Evolutionary conservation across 495 filamentous ascomycete species (phyloP).

Genomic region (Cenococcum geophilum): DNA sequence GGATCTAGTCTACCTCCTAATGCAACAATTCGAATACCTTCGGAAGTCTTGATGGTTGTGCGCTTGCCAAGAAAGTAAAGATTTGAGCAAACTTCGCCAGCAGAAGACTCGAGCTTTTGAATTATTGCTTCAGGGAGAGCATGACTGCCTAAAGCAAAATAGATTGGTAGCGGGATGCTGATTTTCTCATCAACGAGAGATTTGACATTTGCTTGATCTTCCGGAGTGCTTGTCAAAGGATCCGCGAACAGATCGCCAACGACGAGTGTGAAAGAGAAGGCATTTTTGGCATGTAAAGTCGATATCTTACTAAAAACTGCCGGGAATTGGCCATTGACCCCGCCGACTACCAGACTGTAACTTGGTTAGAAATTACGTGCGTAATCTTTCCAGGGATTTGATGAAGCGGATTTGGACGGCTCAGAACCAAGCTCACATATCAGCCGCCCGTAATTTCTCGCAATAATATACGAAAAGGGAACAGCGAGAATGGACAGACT

Average conservation of each 20-base stretch:
- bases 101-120: conserved; percentile 61
- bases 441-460: no score
- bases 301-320: conserved; percentile 71
- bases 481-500: conserved; percentile 31
- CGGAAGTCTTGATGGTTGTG: conserved; percentile 76
- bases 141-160: conserved; percentile 70
- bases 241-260: conserved; percentile 71
- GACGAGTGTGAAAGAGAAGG: conserved; percentile 76
- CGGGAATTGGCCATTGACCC: conserved; percentile 65
- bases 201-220: conserved; percentile 53
- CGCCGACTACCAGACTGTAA: conserved; percentile 71
- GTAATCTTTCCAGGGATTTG: no score
- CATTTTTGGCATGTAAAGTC: conserved; percentile 74
- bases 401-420: no score
- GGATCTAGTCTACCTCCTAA: conserved; percentile 65
- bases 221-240: conserved; percentile 28
- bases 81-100: conserved; percentile 81
- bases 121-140: conserved; percentile 62
- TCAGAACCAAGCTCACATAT: no score
- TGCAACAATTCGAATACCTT: conserved; percentile 76
- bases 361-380: conserved; percentile 33
- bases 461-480: neutral
- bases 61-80: conserved; percentile 83
- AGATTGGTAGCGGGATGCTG: conserved; percentile 68
- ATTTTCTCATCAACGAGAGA: conserved; percentile 66